Evolutionary conservation across 2,329 filamentous ascomycete genomes (phyloP).

Genomic region (Fusarium buxicola): DNA sequence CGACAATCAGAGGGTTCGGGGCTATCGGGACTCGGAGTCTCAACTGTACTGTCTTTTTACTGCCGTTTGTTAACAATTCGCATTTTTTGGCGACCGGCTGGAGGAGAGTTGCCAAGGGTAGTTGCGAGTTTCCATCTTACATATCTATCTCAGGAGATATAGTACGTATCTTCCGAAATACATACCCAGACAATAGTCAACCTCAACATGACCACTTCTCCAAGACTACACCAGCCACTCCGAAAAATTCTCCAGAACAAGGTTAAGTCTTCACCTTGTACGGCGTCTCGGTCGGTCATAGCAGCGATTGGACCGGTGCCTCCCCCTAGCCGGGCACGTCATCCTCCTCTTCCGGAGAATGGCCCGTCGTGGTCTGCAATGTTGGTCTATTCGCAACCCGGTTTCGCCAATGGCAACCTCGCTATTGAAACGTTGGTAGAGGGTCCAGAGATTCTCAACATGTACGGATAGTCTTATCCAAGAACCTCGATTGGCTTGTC

Average conservation of each 20-base stretch:
- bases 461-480: slow-evolving; percentile 35
- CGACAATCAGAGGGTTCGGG: neutral
- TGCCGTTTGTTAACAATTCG: accelerated
- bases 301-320: slow-evolving; percentile 36
- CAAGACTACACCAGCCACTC: neutral
- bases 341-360: slow-evolving; percentile 34
- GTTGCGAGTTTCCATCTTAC: too few species aligned
- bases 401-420: slow-evolving; percentile 11
- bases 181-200: neutral
- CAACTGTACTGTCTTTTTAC: neutral
- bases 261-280: neutral
- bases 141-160: neutral
- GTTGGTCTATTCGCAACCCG: slow-evolving; percentile 10
- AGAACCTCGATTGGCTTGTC: slow-evolving; percentile 21
- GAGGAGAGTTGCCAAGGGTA: slow-evolving; percentile 1
- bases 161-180: neutral
- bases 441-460: neutral
- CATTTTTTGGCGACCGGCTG: neutral
- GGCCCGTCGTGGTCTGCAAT: slow-evolving; percentile 19
- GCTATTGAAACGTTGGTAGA: neutral
- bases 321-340: slow-evolving; percentile 32
- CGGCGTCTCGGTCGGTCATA: slow-evolving; percentile 38
- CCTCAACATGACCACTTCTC: neutral
- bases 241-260: neutral
- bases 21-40: neutral